Percentiles rank a stretch among this genome's conserved stretches.
Conservation (phyloP, 257 asterid genomes). For the Ilex asprella region DNA sequence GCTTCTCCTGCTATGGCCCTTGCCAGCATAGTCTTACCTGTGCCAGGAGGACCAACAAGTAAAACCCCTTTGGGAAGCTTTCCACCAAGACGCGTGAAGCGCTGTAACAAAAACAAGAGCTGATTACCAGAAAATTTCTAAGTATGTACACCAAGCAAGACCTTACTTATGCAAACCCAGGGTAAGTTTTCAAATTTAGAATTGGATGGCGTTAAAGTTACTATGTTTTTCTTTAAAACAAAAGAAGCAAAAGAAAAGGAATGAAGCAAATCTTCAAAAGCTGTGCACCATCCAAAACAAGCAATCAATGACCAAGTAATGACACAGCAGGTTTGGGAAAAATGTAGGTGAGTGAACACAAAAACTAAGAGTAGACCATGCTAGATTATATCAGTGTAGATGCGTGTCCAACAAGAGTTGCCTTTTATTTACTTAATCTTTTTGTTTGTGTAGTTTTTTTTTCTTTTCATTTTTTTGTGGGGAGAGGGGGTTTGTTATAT, state of each 20-base stretch:
- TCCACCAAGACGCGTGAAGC: constrained; percentile 95
- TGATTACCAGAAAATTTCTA: constrained; percentile 15
- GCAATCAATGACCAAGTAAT: no score
- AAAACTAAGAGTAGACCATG: no score
- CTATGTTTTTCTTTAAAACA: neutral
- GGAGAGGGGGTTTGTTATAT: no score
- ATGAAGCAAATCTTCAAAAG: neutral
- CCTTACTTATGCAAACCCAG: no score
- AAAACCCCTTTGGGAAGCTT: constrained; percentile 97
- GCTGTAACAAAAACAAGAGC: constrained; percentile 39
- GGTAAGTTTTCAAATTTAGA: neutral
- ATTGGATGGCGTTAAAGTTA: neutral
- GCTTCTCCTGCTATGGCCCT: constrained; percentile 99
- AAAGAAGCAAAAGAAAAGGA: neutral
- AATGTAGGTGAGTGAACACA: no score
- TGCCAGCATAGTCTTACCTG: constrained; percentile 98
- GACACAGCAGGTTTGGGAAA: no score
- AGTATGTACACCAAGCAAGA: neutral
- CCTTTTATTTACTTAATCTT: no score
- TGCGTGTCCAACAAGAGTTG: no score
- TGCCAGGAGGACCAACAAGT: constrained; percentile 95
- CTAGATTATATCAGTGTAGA: no score
- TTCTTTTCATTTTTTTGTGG: no score
- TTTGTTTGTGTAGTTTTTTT: no score
- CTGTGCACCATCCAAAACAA: no score